A percentile compares a stretch with the other conserved stretches of the same genome.
These are phyloP conservation scores for Populus hybrid DNA, from an alignment of 441 rosid genomes.

Conservation along the genomic window DNA sequence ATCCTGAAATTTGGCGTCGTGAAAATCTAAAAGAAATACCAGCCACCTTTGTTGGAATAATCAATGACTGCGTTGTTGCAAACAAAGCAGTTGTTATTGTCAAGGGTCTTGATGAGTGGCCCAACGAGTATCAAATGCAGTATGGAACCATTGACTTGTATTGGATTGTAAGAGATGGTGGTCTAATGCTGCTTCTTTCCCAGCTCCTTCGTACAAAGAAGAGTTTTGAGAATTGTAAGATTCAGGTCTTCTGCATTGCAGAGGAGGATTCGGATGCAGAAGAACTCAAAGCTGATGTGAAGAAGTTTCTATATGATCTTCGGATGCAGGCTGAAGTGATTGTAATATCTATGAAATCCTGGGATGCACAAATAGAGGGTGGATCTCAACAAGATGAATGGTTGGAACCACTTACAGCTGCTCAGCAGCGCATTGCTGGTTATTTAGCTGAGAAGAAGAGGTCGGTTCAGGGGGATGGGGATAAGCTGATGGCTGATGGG, in stretches of 20 bases:
- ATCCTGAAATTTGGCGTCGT: conserved; percentile 99
- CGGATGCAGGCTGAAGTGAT: conserved; percentile 99
- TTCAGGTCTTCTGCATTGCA: conserved; percentile 97
- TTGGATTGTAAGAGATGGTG: conserved; percentile 99
- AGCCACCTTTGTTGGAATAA: conserved; percentile 83
- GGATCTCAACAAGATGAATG: conserved; percentile 75
- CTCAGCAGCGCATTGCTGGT: conserved; percentile 63
- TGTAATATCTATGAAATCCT: conserved; percentile 84
- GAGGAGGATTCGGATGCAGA: conserved; percentile 98
- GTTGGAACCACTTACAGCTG: conserved; percentile 70
- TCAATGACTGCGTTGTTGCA: conserved; percentile 94
- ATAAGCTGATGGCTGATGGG: conserved; percentile 62
- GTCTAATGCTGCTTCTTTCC: conserved; percentile 98
- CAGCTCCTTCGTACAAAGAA: conserved; percentile 98
- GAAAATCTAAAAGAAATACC: conserved; percentile 95
- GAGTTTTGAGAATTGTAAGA: conserved; percentile 97
- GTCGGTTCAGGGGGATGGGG: conserved; percentile 40
- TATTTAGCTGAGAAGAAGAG: conserved; percentile 70
- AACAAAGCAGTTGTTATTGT: conserved; percentile 98
- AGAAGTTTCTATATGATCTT: conserved; percentile 94
- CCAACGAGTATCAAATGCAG: conserved; percentile 94
- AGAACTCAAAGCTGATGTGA: conserved; percentile 88
- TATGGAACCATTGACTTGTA: conserved; percentile 95
- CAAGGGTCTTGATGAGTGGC: conserved; percentile 99
- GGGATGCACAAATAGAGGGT: conserved; percentile 70